Percentiles rank a stretch among this genome's conserved stretches.
Conservation (phyloP, 1,284 basidiomycete species). For the Rugosomyces carneus region DNA sequence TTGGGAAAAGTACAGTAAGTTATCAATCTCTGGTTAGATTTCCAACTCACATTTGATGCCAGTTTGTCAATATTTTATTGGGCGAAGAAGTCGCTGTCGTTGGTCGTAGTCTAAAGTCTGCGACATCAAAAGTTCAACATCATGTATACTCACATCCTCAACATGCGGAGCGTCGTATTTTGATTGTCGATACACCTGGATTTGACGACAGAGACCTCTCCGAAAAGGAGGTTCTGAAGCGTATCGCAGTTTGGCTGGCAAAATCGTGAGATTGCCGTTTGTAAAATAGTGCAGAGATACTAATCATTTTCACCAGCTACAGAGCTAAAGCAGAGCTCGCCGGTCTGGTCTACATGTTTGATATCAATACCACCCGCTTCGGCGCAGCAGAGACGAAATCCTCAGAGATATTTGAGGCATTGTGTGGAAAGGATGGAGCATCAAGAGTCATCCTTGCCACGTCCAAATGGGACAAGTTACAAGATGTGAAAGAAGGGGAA, state of each 20-base stretch:
- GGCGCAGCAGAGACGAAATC: not conserved
- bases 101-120: constrained; percentile 10
- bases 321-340: constrained; percentile 13
- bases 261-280: constrained; percentile 9
- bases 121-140: constrained; percentile 5
- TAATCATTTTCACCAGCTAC: constrained; percentile 1
- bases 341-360: constrained; percentile 18
- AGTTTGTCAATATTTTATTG: constrained; percentile 6
- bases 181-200: constrained; percentile 20
- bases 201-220: constrained; percentile 15
- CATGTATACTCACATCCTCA: constrained; percentile 5
- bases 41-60: not conserved
- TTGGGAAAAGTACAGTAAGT: constrained; percentile 8
- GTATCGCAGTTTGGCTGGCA: constrained; percentile 17
- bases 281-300: not conserved
- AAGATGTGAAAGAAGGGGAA: not conserved
- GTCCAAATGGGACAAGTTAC: constrained; percentile 16
- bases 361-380: not conserved
- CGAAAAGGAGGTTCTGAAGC: constrained; percentile 14
- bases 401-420: not conserved
- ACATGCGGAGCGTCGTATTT: constrained; percentile 5
- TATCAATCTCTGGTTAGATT: not conserved
- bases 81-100: not conserved
- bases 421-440: constrained; percentile 5
- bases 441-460: constrained; percentile 17